phyloP scores from a whole-genome alignment of 495 filamentous ascomycete species.

The Penicillium simplicissimum region DNA sequence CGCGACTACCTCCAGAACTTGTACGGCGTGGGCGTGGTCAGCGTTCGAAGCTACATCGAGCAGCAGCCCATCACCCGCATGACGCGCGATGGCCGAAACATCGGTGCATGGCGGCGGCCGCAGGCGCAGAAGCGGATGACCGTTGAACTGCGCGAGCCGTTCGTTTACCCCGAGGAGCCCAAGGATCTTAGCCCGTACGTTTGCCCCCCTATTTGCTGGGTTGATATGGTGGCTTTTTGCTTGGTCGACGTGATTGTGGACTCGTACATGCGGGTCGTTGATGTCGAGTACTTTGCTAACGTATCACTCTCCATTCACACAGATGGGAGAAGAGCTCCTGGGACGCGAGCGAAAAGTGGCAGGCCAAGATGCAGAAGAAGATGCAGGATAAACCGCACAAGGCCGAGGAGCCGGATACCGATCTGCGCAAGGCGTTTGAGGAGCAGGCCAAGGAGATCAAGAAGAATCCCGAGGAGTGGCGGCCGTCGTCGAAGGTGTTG shows the following conservation, averaged over 20 bases:
- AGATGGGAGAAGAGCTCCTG: conserved; percentile 55
- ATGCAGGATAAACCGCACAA: conserved; percentile 28
- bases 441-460: conserved; percentile 62
- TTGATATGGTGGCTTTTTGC: not conserved
- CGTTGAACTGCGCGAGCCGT: conserved; percentile 78
- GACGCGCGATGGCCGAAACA: conserved; percentile 39
- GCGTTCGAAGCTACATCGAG: conserved; percentile 77
- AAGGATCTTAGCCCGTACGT: conserved; percentile 58
- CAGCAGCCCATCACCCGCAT: conserved; percentile 58
- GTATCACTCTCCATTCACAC: not conserved
- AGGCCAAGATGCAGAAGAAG: conserved; percentile 27
- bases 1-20: conserved; percentile 81
- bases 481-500: conserved; percentile 50
- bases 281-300: conserved; percentile 16
- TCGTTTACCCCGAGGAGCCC: conserved; percentile 75
- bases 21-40: conserved; percentile 67
- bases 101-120: conserved; percentile 55
- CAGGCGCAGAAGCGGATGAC: conserved; percentile 83
- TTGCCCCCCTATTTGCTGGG: not conserved
- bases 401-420: conserved; percentile 32
- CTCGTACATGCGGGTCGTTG: not conserved
- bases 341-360: conserved; percentile 38
- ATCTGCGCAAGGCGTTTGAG: conserved; percentile 34
- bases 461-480: conserved; percentile 39
- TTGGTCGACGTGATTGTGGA: not conserved